Base-by-base conservation (phyloP, 2,329 filamentous ascomycete species). In the Aspergillus versicolor region DNA sequence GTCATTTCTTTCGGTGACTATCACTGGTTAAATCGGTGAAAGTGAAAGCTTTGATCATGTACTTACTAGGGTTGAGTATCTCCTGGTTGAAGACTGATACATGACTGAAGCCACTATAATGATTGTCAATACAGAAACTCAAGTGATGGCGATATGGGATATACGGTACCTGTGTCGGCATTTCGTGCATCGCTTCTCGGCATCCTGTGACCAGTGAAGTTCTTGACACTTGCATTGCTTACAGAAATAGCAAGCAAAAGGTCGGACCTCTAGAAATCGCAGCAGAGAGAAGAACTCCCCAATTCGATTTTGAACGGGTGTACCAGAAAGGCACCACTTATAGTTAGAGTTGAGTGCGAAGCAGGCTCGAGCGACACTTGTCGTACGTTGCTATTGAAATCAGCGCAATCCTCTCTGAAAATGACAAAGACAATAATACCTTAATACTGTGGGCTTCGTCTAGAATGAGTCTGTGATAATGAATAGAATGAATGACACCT, bases 401-500 rank as follows among this genome's bases (percentile, higher is more conserved):
- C 30, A 67, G 60, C 21, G 8, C 32, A 15, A 51, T 37, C 22
- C n/a, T 40, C 27, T 11, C 21, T 37, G n/a, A 37, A 32, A 3
- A 27, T 27, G 13, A n/a, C 32, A 13, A 27, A 30, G 34, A 30
- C 32, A 9, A 45, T 32, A 37, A 41, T 73, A 84, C 83, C 77
- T 89, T 99, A 82, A 99, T 97, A 73, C 89, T 93, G 74, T 99
- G 92, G 5, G 92, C 92, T 73, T 99, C 94, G 65, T 99, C 94
- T 4, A 99, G 84, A 54, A 99, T 94, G 58, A 96, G 82, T 27
- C 94, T 89, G 71, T 97, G 93, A 64, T 93, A 99, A 22, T 88
- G 79, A 49, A 96, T 89, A 40, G 88, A 82, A 72, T 99, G 94
- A 32, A 99, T 91, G 32, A 88, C 74, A 65, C 88, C 90, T 75